phyloP scores from a whole-genome alignment of 2,329 filamentous ascomycete species.

The Cladophialophora yegresii region DNA sequence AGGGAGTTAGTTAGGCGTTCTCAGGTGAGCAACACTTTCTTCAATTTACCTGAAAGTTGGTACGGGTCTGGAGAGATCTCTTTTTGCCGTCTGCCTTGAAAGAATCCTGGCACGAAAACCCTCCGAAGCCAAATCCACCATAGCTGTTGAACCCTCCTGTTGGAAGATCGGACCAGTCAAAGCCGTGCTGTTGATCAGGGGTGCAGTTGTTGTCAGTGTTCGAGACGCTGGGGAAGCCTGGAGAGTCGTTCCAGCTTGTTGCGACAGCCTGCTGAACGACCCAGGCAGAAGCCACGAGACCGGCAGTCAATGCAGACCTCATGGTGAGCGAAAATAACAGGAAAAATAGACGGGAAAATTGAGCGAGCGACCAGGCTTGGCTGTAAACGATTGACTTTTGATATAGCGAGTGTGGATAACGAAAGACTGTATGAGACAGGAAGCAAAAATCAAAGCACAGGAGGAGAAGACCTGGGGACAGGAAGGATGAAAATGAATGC shows the following conservation, averaged over 20 bases:
- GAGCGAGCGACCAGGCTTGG: slow-evolving; percentile 20
- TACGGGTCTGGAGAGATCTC: slow-evolving; percentile 49
- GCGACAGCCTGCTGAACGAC: slow-evolving; percentile 52
- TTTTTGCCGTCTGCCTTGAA: slow-evolving; percentile 57
- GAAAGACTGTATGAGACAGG: slow-evolving; percentile 43
- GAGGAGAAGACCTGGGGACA: slow-evolving; percentile 3
- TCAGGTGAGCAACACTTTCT: neutral
- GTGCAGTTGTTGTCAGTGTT: slow-evolving; percentile 79
- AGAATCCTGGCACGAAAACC: slow-evolving; percentile 68
- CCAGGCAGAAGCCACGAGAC: slow-evolving; percentile 51
- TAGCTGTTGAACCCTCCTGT: slow-evolving; percentile 66
- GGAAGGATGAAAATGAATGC: neutral
- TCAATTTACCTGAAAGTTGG: slow-evolving; percentile 36
- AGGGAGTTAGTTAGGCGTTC: slow-evolving; percentile 49
- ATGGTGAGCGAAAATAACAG: slow-evolving; percentile 24
- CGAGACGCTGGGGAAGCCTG: slow-evolving; percentile 65
- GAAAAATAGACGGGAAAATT: slow-evolving; percentile 12
- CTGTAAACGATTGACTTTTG: slow-evolving; percentile 20
- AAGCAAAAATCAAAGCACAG: slow-evolving; percentile 45
- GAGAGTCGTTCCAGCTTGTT: slow-evolving; percentile 52
- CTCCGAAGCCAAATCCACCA: slow-evolving; percentile 71
- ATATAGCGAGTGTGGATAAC: slow-evolving; percentile 31
- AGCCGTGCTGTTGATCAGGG: slow-evolving; percentile 67
- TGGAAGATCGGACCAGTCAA: slow-evolving; percentile 67
- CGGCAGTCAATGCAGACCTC: slow-evolving; percentile 34